A percentile compares a stretch with the other conserved stretches of the same genome.
phyloP scores from a whole-genome alignment of 495 filamentous ascomycete species.

The Aspergillus wentii region DNA sequence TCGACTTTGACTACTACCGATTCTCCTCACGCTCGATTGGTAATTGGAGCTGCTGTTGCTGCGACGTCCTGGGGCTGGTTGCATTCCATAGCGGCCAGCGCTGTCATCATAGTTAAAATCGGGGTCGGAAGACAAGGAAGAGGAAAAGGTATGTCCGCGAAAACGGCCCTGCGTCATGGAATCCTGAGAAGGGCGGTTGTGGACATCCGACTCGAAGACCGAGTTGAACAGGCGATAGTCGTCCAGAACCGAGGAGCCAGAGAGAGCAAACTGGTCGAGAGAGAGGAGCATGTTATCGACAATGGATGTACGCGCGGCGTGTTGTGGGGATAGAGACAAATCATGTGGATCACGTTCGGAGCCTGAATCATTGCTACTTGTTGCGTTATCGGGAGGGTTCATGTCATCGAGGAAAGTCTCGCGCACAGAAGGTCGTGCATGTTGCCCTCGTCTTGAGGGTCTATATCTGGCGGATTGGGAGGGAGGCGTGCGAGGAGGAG shows the following conservation, averaged over 20 bases:
- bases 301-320: constrained; percentile 77
- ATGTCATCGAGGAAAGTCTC: constrained; percentile 49
- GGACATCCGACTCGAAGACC: constrained; percentile 28
- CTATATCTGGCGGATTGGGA: constrained; percentile 27
- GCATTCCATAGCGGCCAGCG: constrained; percentile 56
- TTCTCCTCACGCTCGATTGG: constrained; percentile 54
- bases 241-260: constrained; percentile 35
- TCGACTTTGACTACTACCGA: constrained; percentile 55
- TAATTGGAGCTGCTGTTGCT: constrained; percentile 82
- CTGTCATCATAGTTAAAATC: constrained; percentile 65
- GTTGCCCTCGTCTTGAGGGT: constrained; percentile 24
- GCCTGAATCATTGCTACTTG: constrained; percentile 36
- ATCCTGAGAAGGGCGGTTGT: constrained; percentile 19
- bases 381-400: constrained; percentile 34
- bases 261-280: constrained; percentile 69
- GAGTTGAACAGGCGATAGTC: constrained; percentile 41
- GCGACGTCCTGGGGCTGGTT: constrained; percentile 51
- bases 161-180: constrained; percentile 32
- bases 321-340: constrained; percentile 68
- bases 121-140: constrained; percentile 70
- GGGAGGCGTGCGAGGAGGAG: constrained; percentile 45
- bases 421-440: constrained; percentile 32
- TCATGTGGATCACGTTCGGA: constrained; percentile 79
- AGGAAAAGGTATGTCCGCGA: constrained; percentile 59
- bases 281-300: constrained; percentile 91